Conservation (phyloP, 2,329 filamentous ascomycete species). For the Apiospora saccharicola region DNA sequence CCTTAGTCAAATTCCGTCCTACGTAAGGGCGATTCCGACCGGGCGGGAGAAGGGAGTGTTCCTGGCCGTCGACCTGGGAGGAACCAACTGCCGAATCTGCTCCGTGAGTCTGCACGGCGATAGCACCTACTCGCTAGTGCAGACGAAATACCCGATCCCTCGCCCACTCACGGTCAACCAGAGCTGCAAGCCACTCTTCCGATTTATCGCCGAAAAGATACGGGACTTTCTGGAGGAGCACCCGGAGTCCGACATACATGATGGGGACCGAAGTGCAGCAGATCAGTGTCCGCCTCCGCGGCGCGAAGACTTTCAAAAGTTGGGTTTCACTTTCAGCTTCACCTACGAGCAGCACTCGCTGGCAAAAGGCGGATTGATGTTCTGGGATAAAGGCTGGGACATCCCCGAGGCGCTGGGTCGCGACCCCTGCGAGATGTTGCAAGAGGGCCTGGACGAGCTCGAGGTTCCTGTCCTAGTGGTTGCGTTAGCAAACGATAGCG, state of each 20-base stretch:
- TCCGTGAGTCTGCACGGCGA: conserved; percentile 53
- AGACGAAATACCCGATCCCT: conserved; percentile 52
- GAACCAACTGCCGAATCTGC: conserved; percentile 45
- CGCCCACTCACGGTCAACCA: conserved; percentile 33
- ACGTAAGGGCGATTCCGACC: conserved; percentile 78
- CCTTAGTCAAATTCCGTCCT: conserved; percentile 79
- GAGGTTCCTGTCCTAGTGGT: conserved; percentile 74
- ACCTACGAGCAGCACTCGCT: conserved; percentile 77
- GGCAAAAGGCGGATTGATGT: conserved; percentile 73
- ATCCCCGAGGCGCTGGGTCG: conserved; percentile 78
- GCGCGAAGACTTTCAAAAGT: conserved; percentile 28
- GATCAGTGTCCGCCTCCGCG: neutral
- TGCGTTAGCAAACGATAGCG: conserved; percentile 81
- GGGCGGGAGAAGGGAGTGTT: conserved; percentile 72
- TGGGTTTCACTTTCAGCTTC: conserved; percentile 61
- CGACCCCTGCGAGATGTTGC: conserved; percentile 76
- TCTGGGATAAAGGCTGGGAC: conserved; percentile 84
- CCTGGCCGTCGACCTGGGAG: conserved; percentile 45
- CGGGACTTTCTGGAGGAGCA: conserved; percentile 72
- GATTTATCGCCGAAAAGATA: conserved; percentile 77
- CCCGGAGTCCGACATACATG: conserved; percentile 42
- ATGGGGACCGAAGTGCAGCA: too few relatives aligned
- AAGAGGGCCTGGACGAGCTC: conserved; percentile 74
- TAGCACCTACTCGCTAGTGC: conserved; percentile 75
- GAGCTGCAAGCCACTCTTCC: conserved; percentile 67